A percentile compares a stretch with the other conserved stretches of the same genome.
These are phyloP conservation scores for Triticum turgidum DNA, from an alignment of 176 grass and related monocot genomes.

Conservation along the genomic window DNA sequence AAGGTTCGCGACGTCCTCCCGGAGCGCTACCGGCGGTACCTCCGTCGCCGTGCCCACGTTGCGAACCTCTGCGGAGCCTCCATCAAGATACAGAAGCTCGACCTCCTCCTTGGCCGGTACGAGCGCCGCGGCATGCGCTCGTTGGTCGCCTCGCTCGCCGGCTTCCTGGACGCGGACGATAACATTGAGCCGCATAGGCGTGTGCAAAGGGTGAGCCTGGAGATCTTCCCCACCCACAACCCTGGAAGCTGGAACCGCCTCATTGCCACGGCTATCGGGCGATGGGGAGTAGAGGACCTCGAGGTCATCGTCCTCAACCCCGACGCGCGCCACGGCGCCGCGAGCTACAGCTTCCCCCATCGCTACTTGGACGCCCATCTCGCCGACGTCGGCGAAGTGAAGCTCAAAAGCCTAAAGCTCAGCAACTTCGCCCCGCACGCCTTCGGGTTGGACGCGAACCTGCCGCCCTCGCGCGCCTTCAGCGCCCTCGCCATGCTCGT, in stretches of 20 bases:
- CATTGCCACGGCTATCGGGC: not conserved
- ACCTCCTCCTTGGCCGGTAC: too few species aligned
- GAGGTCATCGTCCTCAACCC: not conserved
- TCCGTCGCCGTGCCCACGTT: not conserved
- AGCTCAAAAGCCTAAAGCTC: not conserved
- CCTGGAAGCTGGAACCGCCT: not conserved
- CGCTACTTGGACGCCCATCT: not conserved
- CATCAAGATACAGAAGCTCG: not conserved
- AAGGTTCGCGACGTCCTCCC: not conserved
- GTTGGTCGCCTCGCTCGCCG: not conserved
- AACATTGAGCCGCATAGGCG: not conserved
- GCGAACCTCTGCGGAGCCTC: not conserved
- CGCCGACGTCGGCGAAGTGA: not conserved
- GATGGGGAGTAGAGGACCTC: constrained; percentile 3
- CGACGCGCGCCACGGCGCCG: not conserved
- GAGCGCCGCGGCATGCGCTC: not conserved
- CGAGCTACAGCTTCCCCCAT: not conserved
- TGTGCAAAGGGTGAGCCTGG: not conserved
- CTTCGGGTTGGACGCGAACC: too few species aligned
- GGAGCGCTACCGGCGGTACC: not conserved
- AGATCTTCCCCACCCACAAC: not conserved
- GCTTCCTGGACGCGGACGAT: not conserved
- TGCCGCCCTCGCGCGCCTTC: not conserved
- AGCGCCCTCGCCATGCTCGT: constrained; percentile 6
- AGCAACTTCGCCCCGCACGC: not conserved